phyloP scores from a whole-genome alignment of 352 stramenopile genomes.

The Plasmopara muralis region DNA sequence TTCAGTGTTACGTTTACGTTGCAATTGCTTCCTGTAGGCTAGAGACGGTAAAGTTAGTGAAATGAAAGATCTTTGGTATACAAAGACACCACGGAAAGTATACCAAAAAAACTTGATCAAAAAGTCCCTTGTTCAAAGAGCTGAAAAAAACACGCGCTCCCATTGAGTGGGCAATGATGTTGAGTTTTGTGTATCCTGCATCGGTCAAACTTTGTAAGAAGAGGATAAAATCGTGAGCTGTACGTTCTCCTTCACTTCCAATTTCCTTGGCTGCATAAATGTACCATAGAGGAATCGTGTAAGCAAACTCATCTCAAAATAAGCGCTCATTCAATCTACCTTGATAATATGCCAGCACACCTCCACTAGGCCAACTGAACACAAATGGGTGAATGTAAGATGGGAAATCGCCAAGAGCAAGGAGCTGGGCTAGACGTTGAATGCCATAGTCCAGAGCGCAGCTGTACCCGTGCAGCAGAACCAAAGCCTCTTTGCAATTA shows the following conservation, averaged over 20 bases:
- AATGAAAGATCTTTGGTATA: background rate
- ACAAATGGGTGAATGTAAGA: conserved; percentile 61
- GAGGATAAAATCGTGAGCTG: conserved; percentile 30
- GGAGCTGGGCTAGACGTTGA: conserved; percentile 47
- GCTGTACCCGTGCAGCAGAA: conserved; percentile 68
- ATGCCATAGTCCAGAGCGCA: conserved; percentile 63
- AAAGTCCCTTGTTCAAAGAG: conserved; percentile 32
- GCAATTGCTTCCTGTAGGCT: conserved; percentile 15
- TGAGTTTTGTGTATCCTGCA: conserved; percentile 51
- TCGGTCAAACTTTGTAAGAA: conserved; percentile 61
- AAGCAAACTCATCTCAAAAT: background rate
- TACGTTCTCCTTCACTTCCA: conserved; percentile 40
- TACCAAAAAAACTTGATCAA: conserved; percentile 43
- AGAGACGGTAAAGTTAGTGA: background rate
- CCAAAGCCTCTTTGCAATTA: conserved; percentile 43
- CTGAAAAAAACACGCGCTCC: conserved; percentile 55
- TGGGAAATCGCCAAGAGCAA: conserved; percentile 61
- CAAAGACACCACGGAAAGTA: conserved; percentile 1
- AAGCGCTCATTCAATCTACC: conserved; percentile 10
- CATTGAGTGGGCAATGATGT: conserved; percentile 67
- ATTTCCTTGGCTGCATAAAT: conserved; percentile 26
- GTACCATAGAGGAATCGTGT: background rate
- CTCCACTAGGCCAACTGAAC: conserved; percentile 68
- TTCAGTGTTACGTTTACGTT: conserved; percentile 4
- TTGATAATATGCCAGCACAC: conserved; percentile 54